phyloP scores from a whole-genome alignment of 148 eudicot species.

The Chenopodium formosanum region DNA sequence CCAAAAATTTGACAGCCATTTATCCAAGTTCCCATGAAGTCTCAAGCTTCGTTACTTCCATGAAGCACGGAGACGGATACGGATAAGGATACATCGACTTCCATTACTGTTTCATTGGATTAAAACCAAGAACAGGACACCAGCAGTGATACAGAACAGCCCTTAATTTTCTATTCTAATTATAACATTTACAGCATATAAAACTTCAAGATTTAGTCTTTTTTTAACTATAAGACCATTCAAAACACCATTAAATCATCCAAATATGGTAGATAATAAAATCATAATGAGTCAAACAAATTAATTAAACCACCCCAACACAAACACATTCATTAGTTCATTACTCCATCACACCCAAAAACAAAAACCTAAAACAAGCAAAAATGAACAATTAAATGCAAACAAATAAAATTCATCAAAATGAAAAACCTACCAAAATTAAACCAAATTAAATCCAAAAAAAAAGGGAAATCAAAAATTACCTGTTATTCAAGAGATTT shows the following conservation, averaged over 20 bases:
- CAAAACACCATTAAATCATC: neutral
- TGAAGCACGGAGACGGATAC: too few relatives aligned
- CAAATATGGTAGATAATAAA: neutral
- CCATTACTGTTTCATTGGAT: constrained; percentile 24
- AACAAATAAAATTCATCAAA: too few relatives aligned
- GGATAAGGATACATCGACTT: neutral
- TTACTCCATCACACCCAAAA: neutral
- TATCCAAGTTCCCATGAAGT: neutral
- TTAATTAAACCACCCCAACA: constrained; percentile 5
- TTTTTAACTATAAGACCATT: neutral
- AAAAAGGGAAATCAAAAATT: neutral
- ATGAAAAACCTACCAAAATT: neutral
- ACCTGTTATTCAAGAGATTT: constrained; percentile 87
- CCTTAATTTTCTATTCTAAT: neutral
- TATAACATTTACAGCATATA: neutral
- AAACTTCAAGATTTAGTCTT: neutral
- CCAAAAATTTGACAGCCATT: constrained; percentile 5
- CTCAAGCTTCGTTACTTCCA: neutral
- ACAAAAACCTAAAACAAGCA: neutral
- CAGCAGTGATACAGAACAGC: too few relatives aligned
- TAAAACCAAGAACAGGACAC: neutral
- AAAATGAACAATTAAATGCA: too few relatives aligned
- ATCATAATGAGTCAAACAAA: neutral
- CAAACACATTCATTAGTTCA: neutral
- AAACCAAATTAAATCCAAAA: neutral